Conservation (phyloP, 257 asterid genomes). For the Solanum megistacrolobum region DNA sequence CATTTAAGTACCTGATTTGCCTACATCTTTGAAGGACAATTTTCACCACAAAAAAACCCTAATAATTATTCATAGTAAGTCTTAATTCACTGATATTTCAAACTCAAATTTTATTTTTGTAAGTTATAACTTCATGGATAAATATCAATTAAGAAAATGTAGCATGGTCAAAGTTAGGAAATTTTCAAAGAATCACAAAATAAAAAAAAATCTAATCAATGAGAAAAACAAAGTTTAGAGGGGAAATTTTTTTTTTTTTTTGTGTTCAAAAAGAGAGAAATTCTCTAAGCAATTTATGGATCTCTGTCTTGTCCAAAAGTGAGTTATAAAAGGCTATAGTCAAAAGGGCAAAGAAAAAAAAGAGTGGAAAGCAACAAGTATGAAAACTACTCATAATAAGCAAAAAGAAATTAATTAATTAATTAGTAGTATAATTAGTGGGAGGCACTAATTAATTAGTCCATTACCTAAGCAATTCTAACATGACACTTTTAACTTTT, state of each 20-base stretch:
- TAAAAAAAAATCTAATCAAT: neutral
- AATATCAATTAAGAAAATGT: neutral
- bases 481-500: slow-evolving; percentile 28
- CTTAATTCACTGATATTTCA: neutral
- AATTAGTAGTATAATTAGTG: slow-evolving; percentile 9
- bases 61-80: neutral
- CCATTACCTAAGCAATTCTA: slow-evolving; percentile 24
- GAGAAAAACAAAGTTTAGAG: neutral
- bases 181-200: neutral
- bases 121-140: neutral
- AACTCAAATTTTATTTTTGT: neutral
- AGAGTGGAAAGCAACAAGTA: slow-evolving; percentile 18
- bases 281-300: slow-evolving; percentile 23
- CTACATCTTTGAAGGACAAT: neutral
- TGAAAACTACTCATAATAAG: slow-evolving; percentile 1
- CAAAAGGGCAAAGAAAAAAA: slow-evolving; percentile 37
- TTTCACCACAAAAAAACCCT: neutral
- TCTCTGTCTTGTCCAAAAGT: slow-evolving; percentile 39
- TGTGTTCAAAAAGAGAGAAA: neutral
- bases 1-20: neutral
- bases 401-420: neutral
- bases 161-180: neutral
- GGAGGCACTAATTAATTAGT: slow-evolving; percentile 21
- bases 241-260: neutral
- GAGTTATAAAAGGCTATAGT: slow-evolving; percentile 45